Evolutionary conservation across 306 rosid species (phyloP), one percentile per base, ranked within the genome.

Genomic region (Gillenia trifoliata): DNA sequence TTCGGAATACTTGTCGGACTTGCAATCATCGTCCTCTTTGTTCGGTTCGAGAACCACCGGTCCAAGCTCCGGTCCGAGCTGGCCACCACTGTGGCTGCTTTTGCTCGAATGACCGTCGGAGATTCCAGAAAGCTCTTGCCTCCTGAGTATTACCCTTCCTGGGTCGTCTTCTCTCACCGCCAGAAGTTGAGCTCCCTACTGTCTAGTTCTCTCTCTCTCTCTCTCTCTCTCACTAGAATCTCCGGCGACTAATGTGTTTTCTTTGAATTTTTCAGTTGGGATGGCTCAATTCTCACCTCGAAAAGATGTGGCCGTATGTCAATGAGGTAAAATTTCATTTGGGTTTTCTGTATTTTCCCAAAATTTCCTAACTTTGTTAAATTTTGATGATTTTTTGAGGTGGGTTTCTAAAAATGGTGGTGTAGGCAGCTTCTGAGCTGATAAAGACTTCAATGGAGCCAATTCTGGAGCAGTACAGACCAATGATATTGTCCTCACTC

Each of bases 381-480:
- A 22, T 63, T 57, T 19, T 7, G 11, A 15, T 10, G 0, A 7
- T 65, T 36, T 50, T 59, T 34, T 43, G 30, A 36, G 64, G 63
- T 20, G 3, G 34, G 61, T 49, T 43, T 28, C 54, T 19, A 54
- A 59, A 73, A 41, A 70, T 28, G 60, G 55, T 68, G 59, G 29
- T 33, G 43, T 68, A 92, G 99, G 99, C 98, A 66, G 98, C 98
- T 70, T 95, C 99, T 82, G 99, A 92, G 90, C 92, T 95, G 74
- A 90, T 95, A 8, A 95, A 80, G 71, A 23, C 90, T 28, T 86
- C 96, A 25, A 88, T 77, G 79, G 99, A 90, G 80, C 99, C 98
- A 3, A 68, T 92, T 78, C 86, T 95, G 34, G 99, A 95, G 73
- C 88, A 89, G 73, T 95, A 95, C 49, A 86, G 88, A 71, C 98